phyloP scores from a whole-genome alignment of 2,329 filamentous ascomycete species.

The Westerdykella ornata region DNA sequence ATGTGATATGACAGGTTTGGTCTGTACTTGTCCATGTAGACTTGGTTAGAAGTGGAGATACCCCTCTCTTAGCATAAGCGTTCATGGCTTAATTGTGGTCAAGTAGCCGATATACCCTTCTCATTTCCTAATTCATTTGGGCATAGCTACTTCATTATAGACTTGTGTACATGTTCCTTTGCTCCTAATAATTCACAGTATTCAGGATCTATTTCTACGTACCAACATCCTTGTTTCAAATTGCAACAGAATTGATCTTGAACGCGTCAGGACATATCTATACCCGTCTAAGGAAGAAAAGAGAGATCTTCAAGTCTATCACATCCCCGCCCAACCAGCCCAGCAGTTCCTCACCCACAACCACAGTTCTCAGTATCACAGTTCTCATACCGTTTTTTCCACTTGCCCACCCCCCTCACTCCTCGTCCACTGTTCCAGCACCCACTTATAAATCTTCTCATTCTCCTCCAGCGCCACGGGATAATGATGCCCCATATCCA shows the following conservation, averaged over 20 bases:
- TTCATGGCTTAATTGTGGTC: background rate
- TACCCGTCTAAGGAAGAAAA: too few species aligned
- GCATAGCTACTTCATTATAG: too few species aligned
- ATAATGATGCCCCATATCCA: slow-evolving; percentile 35
- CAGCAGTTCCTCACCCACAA: too few species aligned
- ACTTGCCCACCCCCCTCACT: background rate
- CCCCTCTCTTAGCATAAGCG: background rate
- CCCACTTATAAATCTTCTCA: slow-evolving; percentile 24
- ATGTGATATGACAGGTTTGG: background rate
- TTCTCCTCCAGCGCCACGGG: slow-evolving; percentile 27
- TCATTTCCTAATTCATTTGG: background rate
- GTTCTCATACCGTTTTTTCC: background rate
- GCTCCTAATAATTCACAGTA: too few species aligned
- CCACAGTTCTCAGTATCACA: background rate
- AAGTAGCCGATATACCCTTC: background rate
- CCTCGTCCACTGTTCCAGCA: slow-evolving; percentile 9
- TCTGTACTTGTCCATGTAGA: background rate
- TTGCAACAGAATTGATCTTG: too few species aligned
- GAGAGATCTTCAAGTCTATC: too few species aligned
- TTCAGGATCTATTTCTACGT: too few species aligned
- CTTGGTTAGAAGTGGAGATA: background rate
- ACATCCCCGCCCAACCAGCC: too few species aligned
- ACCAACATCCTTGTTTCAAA: too few species aligned
- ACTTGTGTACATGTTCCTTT: too few species aligned
- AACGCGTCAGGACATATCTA: too few species aligned